Conservation (phyloP, 306 rosid genomes). For the Cucumis cinereus region DNA sequence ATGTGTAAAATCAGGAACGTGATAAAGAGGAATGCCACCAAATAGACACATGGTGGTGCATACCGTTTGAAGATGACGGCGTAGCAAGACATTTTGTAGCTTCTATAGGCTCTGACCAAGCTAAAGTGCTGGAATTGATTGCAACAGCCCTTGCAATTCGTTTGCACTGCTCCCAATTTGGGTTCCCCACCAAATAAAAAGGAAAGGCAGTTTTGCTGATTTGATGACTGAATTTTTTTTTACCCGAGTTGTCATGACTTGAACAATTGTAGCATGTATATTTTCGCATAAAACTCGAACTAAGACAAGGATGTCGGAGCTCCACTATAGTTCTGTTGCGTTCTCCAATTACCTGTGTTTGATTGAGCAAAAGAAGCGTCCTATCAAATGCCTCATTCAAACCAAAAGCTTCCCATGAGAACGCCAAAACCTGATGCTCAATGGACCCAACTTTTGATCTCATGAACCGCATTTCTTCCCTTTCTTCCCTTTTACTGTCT, state of each 20-base stretch:
- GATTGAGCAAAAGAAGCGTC: constrained; percentile 37
- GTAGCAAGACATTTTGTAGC: constrained; percentile 20
- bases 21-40: not conserved
- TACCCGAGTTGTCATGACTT: constrained; percentile 3
- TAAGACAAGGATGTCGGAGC: constrained; percentile 62
- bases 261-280: constrained; percentile 45
- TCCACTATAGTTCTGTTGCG: constrained; percentile 11
- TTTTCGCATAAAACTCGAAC: constrained; percentile 33
- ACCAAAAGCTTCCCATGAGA: constrained; percentile 62
- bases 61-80: constrained; percentile 26
- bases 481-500: constrained; percentile 24
- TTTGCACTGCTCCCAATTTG: constrained; percentile 60
- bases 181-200: constrained; percentile 47
- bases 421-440: constrained; percentile 34
- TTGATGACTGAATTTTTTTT: constrained; percentile 20
- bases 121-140: constrained; percentile 35
- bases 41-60: not conserved
- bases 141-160: constrained; percentile 59
- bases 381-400: constrained; percentile 79
- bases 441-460: constrained; percentile 34
- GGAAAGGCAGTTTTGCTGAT: constrained; percentile 14
- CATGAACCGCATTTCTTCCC: constrained; percentile 26
- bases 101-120: constrained; percentile 16
- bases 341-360: constrained; percentile 17
- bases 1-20: not conserved